Conservation (phyloP, 2,329 filamentous ascomycete species). For the Paracoccidioides brasiliensis region DNA sequence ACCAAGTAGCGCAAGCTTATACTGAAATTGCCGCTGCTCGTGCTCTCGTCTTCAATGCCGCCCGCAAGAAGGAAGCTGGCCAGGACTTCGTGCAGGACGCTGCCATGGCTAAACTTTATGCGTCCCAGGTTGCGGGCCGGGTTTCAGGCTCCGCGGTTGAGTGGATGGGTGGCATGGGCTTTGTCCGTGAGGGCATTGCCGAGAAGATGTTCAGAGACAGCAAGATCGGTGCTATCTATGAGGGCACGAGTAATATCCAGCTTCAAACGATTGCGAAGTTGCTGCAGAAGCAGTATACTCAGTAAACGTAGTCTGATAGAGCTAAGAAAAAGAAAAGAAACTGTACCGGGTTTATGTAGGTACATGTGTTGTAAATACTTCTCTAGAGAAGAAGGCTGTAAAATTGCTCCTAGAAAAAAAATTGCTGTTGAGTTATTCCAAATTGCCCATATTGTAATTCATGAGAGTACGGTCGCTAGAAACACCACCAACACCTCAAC, state of each 20-base stretch:
- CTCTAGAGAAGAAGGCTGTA: too few relatives aligned
- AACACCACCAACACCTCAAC: too few relatives aligned
- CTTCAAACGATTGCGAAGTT: conserved; percentile 58
- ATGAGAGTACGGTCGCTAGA: too few relatives aligned
- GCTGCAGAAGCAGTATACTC: conserved; percentile 56
- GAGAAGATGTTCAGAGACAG: conserved; percentile 97
- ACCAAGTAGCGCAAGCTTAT: conserved; percentile 93
- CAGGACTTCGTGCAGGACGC: conserved; percentile 91
- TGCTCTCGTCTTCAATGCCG: conserved; percentile 87
- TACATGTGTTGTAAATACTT: too few relatives aligned
- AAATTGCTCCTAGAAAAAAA: too few relatives aligned
- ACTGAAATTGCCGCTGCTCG: conserved; percentile 85
- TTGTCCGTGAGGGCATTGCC: conserved; percentile 86
- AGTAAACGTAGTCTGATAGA: conserved; percentile 22
- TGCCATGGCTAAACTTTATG: conserved; percentile 94
- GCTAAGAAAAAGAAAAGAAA: background rate
- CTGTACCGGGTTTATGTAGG: too few relatives aligned
- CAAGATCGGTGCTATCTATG: conserved; percentile 97
- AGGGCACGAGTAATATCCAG: conserved; percentile 62
- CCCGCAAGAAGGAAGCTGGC: conserved; percentile 94
- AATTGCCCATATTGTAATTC: too few relatives aligned
- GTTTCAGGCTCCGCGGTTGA: conserved; percentile 81
- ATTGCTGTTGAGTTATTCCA: too few relatives aligned
- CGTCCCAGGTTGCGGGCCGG: conserved; percentile 79
- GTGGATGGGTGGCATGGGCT: conserved; percentile 99